phyloP scores from a whole-genome alignment of 208 protist species.

The Wallacemonas sp. region DNA sequence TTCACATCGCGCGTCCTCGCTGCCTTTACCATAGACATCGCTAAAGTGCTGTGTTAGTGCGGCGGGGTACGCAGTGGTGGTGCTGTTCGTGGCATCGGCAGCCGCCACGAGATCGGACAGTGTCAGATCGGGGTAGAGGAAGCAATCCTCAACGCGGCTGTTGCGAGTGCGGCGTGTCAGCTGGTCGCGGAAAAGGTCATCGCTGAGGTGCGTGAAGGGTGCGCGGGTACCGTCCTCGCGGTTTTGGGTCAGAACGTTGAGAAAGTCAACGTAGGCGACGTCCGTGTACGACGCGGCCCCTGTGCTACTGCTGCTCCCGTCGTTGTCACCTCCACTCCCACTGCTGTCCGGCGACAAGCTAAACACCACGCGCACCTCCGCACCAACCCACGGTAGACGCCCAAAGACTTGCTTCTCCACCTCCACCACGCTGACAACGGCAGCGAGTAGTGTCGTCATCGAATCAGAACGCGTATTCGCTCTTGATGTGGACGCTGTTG shows the following conservation, averaged over 20 bases:
- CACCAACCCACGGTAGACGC: neutral
- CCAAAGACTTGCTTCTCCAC: constrained; percentile 9
- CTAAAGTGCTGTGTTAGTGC: neutral
- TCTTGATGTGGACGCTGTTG: no score
- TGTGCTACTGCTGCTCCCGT: no score
- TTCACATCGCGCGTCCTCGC: neutral
- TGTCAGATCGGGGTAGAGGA: neutral
- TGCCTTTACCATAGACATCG: neutral
- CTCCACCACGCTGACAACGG: neutral
- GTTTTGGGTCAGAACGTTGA: neutral
- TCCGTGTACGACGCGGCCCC: no score
- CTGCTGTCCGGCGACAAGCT: no score
- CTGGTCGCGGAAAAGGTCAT: neutral
- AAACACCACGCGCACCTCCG: neutral
- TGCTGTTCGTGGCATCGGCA: neutral
- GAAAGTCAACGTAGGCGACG: neutral
- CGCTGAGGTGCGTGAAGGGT: neutral
- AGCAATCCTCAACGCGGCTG: neutral
- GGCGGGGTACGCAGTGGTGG: neutral
- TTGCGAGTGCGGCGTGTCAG: neutral
- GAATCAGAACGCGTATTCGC: neutral
- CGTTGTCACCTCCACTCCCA: no score
- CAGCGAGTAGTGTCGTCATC: neutral
- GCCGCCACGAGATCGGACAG: neutral
- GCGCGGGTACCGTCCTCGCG: no score